Base-by-base conservation (phyloP, 805 yeast genomes). In the Candida rishiriensis region DNA sequence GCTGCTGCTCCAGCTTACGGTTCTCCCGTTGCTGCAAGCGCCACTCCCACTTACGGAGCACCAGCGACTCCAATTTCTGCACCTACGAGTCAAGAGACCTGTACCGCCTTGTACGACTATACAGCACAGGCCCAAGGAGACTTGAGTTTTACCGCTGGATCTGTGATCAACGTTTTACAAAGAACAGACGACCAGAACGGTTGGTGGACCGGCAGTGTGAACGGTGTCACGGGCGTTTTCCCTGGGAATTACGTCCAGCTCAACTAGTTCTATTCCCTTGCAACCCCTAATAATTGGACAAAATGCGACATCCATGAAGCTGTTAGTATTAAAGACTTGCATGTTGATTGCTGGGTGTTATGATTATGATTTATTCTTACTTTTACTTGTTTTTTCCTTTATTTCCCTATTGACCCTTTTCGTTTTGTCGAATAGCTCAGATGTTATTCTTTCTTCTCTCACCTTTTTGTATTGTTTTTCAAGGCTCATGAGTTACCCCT, bases 191-290 rank as follows among this genome's bases (percentile, higher is more conserved):
- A 89, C 61, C 75, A 82, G 42, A 88, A 88, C 57, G 99, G 96
- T 6, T 93, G 99, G 99, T 93, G 99, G 99, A 88, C 97, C 0
- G 99, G 99, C 12, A 68, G 74, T 34, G 69, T 76, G 50, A 87
- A 88, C 55, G 97, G 97, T 9, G 83, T 73, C 47, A 82, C 84
- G 47, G 99, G 99, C 46, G 85, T 83, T 10, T 93, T 95, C 71
- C 99, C 99, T 6, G 99, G 97, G 10, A 93, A 91, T 61, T 93
- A 93, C 58, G 99, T 93, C 26, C 91, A 85, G 62, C 63, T 88
- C 53, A 80, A 80, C 55, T 64, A 21, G 26, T 21, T 21, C 26
- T 21, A 21, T 5, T 21, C 26, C 4, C 7, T 21, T 21, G 26
- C 26, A 21, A 7, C 26, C 7, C 26, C 26, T 21, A 21, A 21